Percentiles rank a stretch among this genome's conserved stretches.
Evolutionary conservation across 1,139 yeast genomes (phyloP).

Genomic region (Pichia sp.): DNA sequence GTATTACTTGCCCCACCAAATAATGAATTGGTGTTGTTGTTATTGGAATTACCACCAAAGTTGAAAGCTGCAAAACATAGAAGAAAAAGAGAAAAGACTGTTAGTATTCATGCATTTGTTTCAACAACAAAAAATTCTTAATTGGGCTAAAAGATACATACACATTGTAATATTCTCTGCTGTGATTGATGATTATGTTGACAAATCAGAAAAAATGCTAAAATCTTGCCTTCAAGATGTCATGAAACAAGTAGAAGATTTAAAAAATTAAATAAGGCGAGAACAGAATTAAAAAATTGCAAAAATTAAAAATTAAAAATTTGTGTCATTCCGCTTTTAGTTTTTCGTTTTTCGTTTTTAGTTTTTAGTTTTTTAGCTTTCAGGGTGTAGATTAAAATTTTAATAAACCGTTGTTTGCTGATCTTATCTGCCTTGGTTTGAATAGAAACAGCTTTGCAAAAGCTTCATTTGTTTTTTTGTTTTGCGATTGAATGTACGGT

Average conservation of each 20-base stretch:
- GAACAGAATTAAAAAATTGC: not conserved
- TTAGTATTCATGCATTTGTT: not conserved
- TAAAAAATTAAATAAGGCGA: not conserved
- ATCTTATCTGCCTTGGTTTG: not conserved
- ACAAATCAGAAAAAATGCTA: not conserved
- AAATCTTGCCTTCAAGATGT: no score
- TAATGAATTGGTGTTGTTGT: not conserved
- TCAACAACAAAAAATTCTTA: not conserved
- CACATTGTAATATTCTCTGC: not conserved
- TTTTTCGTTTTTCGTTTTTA: no score
- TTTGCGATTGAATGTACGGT: not conserved
- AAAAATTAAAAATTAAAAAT: not conserved
- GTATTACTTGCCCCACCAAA: slow-evolving; percentile 6
- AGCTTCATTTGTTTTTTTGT: not conserved
- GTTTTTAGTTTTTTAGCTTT: no score
- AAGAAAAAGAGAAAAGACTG: not conserved
- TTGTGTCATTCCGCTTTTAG: not conserved
- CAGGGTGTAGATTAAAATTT: no score
- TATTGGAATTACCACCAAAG: slow-evolving; percentile 2
- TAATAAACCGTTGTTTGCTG: no score
- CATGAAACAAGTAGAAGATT: not conserved
- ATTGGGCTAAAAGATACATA: not conserved
- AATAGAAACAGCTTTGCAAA: not conserved
- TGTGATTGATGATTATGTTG: not conserved
- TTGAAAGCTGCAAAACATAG: not conserved